A percentile compares a stretch with the other conserved stretches of the same genome.
Conservation (phyloP, 1,284 basidiomycete species). For the Wallemia hederae region DNA sequence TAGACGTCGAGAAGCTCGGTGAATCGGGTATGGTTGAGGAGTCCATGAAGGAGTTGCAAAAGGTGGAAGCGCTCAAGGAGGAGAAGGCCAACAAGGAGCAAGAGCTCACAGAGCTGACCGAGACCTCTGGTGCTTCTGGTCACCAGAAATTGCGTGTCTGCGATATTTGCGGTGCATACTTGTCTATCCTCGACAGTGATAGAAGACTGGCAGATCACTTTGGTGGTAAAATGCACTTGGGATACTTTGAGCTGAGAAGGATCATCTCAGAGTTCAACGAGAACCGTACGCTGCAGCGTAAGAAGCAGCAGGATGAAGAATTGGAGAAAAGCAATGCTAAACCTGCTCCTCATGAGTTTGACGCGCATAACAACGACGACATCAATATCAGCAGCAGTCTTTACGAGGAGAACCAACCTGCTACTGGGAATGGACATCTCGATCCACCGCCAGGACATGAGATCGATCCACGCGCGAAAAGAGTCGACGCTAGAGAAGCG, state of each 20-base stretch:
- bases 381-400: background rate
- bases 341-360: background rate
- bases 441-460: background rate
- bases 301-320: constrained; percentile 5
- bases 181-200: constrained; percentile 92
- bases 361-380: background rate
- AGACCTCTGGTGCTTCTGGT: constrained; percentile 90
- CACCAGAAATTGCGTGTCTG: constrained; percentile 98
- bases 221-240: constrained; percentile 99
- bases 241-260: constrained; percentile 88
- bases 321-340: background rate
- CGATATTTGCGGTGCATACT: constrained; percentile 95
- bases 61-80: constrained; percentile 86
- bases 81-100: constrained; percentile 94
- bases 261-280: constrained; percentile 66
- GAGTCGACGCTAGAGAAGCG: background rate
- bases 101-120: constrained; percentile 82
- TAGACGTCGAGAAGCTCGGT: constrained; percentile 89
- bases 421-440: background rate
- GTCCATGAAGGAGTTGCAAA: constrained; percentile 85
- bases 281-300: constrained; percentile 53
- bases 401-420: background rate
- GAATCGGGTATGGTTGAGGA: constrained; percentile 96
- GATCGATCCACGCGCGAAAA: background rate
- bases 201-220: constrained; percentile 97